phyloP scores from a whole-genome alignment of 2,329 filamentous ascomycete species.

The Trichoderma lentiforme region DNA sequence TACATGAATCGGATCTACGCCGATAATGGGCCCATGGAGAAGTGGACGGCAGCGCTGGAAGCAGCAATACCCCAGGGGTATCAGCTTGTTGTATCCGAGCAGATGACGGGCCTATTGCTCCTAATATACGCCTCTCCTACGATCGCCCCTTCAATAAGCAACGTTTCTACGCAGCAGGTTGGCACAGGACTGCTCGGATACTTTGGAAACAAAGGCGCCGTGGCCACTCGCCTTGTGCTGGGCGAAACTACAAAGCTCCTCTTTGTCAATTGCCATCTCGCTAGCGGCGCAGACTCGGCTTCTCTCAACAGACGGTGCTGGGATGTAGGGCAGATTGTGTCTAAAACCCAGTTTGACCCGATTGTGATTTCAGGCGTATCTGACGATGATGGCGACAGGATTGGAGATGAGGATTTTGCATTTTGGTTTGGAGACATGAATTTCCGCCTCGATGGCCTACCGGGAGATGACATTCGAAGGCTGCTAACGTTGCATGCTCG shows the following conservation, averaged over 20 bases:
- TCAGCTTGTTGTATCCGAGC: conserved; percentile 71
- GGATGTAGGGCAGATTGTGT: conserved; percentile 78
- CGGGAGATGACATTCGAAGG: conserved; percentile 84
- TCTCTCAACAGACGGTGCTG: conserved; percentile 82
- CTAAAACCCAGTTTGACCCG: conserved; percentile 74
- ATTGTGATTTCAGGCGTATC: conserved; percentile 63
- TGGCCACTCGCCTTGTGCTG: conserved; percentile 75
- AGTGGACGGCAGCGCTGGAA: conserved; percentile 77
- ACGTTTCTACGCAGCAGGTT: conserved; percentile 76
- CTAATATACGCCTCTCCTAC: conserved; percentile 81
- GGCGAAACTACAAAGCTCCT: conserved; percentile 87
- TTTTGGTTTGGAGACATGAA: conserved; percentile 98
- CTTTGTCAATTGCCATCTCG: conserved; percentile 88
- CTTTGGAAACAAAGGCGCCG: conserved; percentile 93
- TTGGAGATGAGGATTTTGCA: conserved; percentile 88
- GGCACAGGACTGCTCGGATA: conserved; percentile 90
- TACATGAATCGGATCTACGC: conserved; percentile 69
- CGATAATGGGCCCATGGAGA: conserved; percentile 66
- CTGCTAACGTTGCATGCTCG: conserved; percentile 78
- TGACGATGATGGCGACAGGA: conserved; percentile 62
- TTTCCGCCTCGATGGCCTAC: conserved; percentile 83
- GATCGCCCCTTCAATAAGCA: conserved; percentile 70
- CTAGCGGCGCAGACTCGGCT: conserved; percentile 76
- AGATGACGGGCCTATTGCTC: conserved; percentile 80
- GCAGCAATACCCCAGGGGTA: conserved; percentile 75